Percentiles rank a stretch among this genome's conserved stretches.
phyloP scores from a whole-genome alignment of 2,329 filamentous ascomycete species.

The Phyllosticta capitalensis region DNA sequence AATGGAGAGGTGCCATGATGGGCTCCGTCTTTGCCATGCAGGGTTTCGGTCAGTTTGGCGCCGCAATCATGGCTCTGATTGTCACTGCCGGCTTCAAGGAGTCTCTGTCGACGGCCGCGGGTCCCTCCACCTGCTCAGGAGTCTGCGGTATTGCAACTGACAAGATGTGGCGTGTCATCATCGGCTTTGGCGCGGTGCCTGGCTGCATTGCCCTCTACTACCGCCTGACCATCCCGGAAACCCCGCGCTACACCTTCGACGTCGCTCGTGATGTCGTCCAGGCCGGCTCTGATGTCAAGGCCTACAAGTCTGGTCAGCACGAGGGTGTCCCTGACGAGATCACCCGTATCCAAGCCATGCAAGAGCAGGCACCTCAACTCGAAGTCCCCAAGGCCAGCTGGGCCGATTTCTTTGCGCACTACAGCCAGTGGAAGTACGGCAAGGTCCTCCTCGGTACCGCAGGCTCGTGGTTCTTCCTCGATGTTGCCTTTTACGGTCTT shows the following conservation, averaged over 20 bases:
- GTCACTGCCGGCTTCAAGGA: conserved; percentile 62
- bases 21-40: conserved; percentile 81
- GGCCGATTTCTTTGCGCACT: conserved; percentile 62
- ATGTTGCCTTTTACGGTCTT: conserved; percentile 47
- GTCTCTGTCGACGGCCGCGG: conserved; percentile 45
- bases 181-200: conserved; percentile 72
- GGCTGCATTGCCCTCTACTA: conserved; percentile 78
- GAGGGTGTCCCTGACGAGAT: conserved; percentile 60
- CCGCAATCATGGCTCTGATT: conserved; percentile 67
- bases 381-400: conserved; percentile 61
- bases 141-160: conserved; percentile 63
- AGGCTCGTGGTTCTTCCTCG: conserved; percentile 75
- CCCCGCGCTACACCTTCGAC: conserved; percentile 80
- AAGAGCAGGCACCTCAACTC: conserved; percentile 45
- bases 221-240: conserved; percentile 78
- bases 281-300: conserved; percentile 61
- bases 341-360: conserved; percentile 48
- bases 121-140: conserved; percentile 48
- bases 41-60: conserved; percentile 68
- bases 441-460: conserved; percentile 69
- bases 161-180: conserved; percentile 78
- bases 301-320: conserved; percentile 59
- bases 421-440: conserved; percentile 60
- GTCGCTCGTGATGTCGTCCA: conserved; percentile 65
- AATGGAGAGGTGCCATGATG: conserved; percentile 83